Percentiles rank a stretch among this genome's conserved stretches.
phyloP scores from a whole-genome alignment of 177 flowering plant genomes.

The Telopea speciosissima region DNA sequence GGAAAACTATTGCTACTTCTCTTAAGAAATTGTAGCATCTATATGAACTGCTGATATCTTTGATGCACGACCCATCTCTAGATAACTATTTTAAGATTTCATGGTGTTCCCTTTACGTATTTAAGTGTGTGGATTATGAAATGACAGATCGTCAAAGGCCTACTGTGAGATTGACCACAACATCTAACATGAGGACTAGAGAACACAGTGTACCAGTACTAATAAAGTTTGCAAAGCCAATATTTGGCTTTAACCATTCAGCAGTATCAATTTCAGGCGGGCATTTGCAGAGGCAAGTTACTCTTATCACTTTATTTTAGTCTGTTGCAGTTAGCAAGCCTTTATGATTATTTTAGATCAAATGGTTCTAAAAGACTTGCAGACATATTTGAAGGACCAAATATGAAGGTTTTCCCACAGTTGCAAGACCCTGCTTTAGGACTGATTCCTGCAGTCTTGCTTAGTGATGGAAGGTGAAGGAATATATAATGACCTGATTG shows the following conservation, averaged over 20 bases:
- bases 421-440: neutral
- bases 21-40: neutral
- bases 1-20: neutral
- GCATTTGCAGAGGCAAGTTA: conserved; percentile 56
- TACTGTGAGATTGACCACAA: conserved; percentile 68
- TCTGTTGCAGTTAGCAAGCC: neutral
- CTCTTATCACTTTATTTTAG: neutral
- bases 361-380: neutral
- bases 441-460: neutral
- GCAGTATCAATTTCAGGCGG: conserved; percentile 68
- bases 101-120: conserved; percentile 9
- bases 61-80: conserved; percentile 2
- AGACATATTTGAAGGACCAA: neutral
- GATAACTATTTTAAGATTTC: neutral
- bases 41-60: neutral
- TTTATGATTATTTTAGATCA: neutral
- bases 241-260: conserved; percentile 79
- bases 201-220: conserved; percentile 40
- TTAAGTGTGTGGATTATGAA: neutral
- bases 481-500: no score
- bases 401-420: neutral
- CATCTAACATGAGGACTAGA: conserved; percentile 55
- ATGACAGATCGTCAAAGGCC: conserved; percentile 71
- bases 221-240: conserved; percentile 74
- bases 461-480: neutral